Percentiles rank a stretch among this genome's conserved stretches.
These are phyloP conservation scores for Exophiala phaeomuriformis DNA, from an alignment of 2,329 filamentous ascomycete genomes.

Conservation along the genomic window DNA sequence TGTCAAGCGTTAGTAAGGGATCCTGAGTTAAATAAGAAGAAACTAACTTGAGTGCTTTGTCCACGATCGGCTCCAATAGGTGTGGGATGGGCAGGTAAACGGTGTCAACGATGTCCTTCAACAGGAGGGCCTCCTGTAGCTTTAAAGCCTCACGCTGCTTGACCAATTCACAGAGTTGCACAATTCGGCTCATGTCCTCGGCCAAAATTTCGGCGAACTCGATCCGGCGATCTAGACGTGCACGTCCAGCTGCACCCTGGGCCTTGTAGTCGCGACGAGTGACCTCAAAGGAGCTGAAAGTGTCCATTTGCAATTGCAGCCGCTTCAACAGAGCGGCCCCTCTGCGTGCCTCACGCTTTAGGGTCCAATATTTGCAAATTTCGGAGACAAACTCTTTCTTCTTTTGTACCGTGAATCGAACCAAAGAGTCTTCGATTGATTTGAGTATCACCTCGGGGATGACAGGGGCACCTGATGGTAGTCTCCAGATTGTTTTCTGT, in stretches of 20 bases:
- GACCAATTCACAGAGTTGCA: constrained; percentile 60
- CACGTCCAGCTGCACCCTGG: constrained; percentile 78
- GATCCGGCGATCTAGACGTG: constrained; percentile 71
- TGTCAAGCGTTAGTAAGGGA: constrained; percentile 26
- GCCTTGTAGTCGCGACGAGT: constrained; percentile 91
- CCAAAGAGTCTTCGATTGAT: constrained; percentile 73
- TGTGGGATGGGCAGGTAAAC: constrained; percentile 86
- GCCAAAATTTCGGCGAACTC: constrained; percentile 67
- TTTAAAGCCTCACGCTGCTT: constrained; percentile 72
- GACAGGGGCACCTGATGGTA: constrained; percentile 89
- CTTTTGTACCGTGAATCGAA: constrained; percentile 75
- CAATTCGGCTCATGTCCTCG: constrained; percentile 69
- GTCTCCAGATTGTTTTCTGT: constrained; percentile 71
- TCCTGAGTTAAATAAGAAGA: not conserved
- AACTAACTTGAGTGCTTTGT: constrained; percentile 73
- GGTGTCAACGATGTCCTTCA: constrained; percentile 73
- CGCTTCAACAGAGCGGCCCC: constrained; percentile 89
- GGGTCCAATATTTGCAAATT: constrained; percentile 93
- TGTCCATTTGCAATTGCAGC: constrained; percentile 88
- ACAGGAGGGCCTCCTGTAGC: constrained; percentile 65
- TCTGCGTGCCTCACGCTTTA: constrained; percentile 87
- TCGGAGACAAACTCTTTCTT: constrained; percentile 79
- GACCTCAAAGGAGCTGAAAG: constrained; percentile 95
- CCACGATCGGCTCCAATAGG: constrained; percentile 67
- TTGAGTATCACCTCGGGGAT: constrained; percentile 85